Evolutionary conservation across 306 rosid species (phyloP), one percentile per base, ranked within the genome.

Genomic region (Clitoria ternatea): DNA sequence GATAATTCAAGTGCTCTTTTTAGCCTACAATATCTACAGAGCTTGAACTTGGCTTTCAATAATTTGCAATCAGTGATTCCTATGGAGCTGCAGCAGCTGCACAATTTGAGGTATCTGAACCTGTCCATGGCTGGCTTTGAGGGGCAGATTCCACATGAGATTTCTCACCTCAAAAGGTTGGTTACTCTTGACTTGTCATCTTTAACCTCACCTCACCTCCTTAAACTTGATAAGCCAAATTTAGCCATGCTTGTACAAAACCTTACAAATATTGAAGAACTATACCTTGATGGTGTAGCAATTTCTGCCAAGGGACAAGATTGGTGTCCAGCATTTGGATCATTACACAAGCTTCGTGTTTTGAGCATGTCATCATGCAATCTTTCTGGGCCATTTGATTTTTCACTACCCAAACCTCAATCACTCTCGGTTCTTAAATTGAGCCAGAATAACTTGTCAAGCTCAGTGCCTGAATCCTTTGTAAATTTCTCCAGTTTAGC

Each of bases 201-300:
- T 2, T 20, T 22, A 9, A 10, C 57, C 11, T 14, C 76, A 19
- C 2, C 6, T 2, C 24, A 47, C 1, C 1, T 0, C 1, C 10
- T 12, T 13, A 69, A 52, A 27, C 74, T 80, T 49, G 68, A 74
- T 62, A 73, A 23, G 7, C 70, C 71, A 57, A 39, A 39, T 70
- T 5, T 84, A 2, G 24, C 14, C 1, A 13, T 66, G 37, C 12
- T 83, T 12, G 0, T 83, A 9, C 32, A 66, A 4, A 83, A 82
- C 39, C 62, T 90, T 18, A 27, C 69, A 1, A 6, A 73, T 22
- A 79, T 91, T 17, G 3, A 0, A 11, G 81, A 74, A 44, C 49
- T 86, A 2, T 20, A 56, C 81, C 79, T 90, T 0, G 92, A 88
- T 81, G 85, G 89, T 37, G 72, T 81, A 1, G 8, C 2, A 1